Percentiles rank a stretch among this genome's conserved stretches.
These are phyloP conservation scores for Ramalina intermedia DNA, from an alignment of 495 filamentous ascomycete genomes.

Conservation along the genomic window DNA sequence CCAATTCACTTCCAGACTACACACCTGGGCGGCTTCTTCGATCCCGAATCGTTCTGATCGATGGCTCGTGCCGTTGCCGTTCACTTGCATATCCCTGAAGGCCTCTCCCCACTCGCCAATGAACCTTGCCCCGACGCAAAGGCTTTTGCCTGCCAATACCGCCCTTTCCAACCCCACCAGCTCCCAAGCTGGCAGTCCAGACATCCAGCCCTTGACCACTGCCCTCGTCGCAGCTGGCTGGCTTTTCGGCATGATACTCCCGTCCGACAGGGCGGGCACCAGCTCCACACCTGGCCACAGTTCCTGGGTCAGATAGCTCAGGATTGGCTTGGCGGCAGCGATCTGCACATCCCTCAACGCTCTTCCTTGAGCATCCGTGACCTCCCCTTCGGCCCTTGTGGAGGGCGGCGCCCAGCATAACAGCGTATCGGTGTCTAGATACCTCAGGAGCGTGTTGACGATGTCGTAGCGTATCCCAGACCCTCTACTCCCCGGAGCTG, in stretches of 20 bases:
- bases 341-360: conserved; percentile 61
- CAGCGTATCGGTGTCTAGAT: conserved; percentile 85
- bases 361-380: conserved; percentile 18
- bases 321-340: conserved; percentile 47
- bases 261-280: conserved; percentile 53
- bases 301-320: conserved; percentile 48
- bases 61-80: conserved; percentile 12
- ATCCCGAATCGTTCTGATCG: conserved; percentile 28
- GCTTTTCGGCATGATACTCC: conserved; percentile 52
- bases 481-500: conserved; percentile 13
- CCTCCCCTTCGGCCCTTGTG: conserved; percentile 23
- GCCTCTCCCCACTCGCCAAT: conserved; percentile 81
- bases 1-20: conserved; percentile 75
- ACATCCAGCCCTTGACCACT: conserved; percentile 68
- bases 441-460: conserved; percentile 55
- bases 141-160: conserved; percentile 70
- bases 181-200: conserved; percentile 55
- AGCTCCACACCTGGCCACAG: conserved; percentile 84
- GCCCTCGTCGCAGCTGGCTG: conserved; percentile 62
- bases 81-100: conserved; percentile 22
- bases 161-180: conserved; percentile 75
- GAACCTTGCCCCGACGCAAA: conserved; percentile 62
- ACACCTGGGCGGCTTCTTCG: conserved; percentile 56
- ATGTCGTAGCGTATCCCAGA: conserved; percentile 40
- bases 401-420: conserved; percentile 77